Base-by-base conservation (phyloP, 1,284 basidiomycete genomes). In the Schizophyllum amplum region DNA sequence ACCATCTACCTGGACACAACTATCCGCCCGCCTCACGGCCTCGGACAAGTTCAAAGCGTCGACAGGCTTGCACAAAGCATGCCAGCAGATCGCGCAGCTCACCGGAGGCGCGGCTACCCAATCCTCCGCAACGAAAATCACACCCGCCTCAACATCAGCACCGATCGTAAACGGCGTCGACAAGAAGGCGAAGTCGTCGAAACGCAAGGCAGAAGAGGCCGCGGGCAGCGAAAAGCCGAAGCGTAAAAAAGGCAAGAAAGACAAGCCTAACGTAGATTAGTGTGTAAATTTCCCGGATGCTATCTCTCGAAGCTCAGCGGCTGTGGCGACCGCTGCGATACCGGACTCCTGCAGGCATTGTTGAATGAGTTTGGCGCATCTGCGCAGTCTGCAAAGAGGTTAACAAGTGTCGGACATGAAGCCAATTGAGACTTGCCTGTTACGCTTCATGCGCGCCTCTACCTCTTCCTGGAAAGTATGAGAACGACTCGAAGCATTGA, bases 401-500 rank as follows among this genome's bases (percentile, higher is more conserved):
- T 51, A 11, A 52, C 49, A 4, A 7, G n/a, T 54, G n/a, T n/a
- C n/a, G 49, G 27, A 42, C 7, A 9, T 42, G 47, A 20, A 9
- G 24, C 48, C 5, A 22, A 20, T 25, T 17, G 53, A 48, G 15
- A 22, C 21, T n/a, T 9, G 83, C 85, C 68, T 78, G 56, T 81
- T 85, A 47, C 72, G 70, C 59, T 64, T 76, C 27, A 75, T 72
- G 17, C 84, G 77, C 24, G 71, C 68, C 60, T 81, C 75, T 17
- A 86, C 79, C 25, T 72, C 64, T 17, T 61, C 62, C 61, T 82
- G 82, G 74, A 92, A 81, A n/a, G 71, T 69, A 23, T 75, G 69
- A 1, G 87, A 81, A 42, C 78, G 78, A 52, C 73, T 66, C 11
- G 79, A 72, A 5, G 92, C 92, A 2, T 76, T 69, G 5, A 71